Evolutionary conservation across 2,329 filamentous ascomycete genomes (phyloP), one percentile per base, ranked within the genome.

Genomic region (Exophiala xenobiotica): DNA sequence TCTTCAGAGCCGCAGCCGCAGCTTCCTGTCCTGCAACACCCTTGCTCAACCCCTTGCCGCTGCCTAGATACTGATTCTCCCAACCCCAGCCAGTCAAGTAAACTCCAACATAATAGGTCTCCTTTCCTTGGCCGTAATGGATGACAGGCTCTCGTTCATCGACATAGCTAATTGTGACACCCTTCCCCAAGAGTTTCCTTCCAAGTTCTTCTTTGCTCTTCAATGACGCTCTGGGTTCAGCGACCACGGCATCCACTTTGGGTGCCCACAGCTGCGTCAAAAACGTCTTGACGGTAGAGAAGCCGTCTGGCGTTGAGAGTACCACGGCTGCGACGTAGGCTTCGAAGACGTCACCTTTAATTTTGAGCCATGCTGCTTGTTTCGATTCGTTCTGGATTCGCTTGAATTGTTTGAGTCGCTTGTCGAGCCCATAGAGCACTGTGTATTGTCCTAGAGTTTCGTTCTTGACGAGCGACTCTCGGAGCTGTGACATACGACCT

Each of bases 281-380:
- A 90, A 90, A 97, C 11, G 76, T 67, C 45, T 85, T 78, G 1
- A 80, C 84, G 1, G 75, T 76, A 6, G 68, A 57, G 40, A 86
- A 78, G 1, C 91, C 66, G 2, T 72, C 68, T 0, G 82, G 76
- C 61, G 90, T 80, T 1, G 85, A 83, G 2, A 89, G 72, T 26
- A 95, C 79, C 4, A 91, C 71, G 2, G 87, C 91, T 6, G 87
- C 91, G 12, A 95, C 81, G 61, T 95, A 96, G 0, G 92, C 87
- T 67, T 97, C 92, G 62, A 96, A 95, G 14, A 96, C 78, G 65
- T 97, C 92, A 6, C 86, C 91, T 49, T 87, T 77, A 7, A 90
- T 82, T 68, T 96, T 96, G 22, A 55, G 35, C 55, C 51, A 56
- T 78, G 79, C 65, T 78, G 79, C 65, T 78, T 84, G 65, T 64